Base-by-base conservation (phyloP, 2,329 filamentous ascomycete genomes). In the Neoarthrinium moseri region DNA sequence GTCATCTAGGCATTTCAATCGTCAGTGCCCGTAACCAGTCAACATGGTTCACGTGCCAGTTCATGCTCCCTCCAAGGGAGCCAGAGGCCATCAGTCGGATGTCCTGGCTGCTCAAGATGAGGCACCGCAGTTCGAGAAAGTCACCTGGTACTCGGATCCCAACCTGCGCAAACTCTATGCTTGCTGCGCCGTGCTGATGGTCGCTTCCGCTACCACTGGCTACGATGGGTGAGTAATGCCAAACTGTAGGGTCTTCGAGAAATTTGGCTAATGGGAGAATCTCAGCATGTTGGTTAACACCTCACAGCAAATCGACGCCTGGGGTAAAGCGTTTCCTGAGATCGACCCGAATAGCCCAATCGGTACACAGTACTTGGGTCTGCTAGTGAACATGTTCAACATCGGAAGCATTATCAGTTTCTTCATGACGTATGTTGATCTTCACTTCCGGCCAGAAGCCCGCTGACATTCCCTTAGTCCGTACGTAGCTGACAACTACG, bases 171-270 rank as follows among this genome's bases (percentile, higher is more conserved):
- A 71, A 58, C 71, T 83, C 10, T 83, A 83, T 57, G 69, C 69
- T 41, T 71, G 73, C 58, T 70, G 69, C 48, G 62, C 71, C 17
- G 72, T 83, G 48, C 68, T 84, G 47, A 77, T 80, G 61, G 67
- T 83, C 46, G 79, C 77, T 11, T 83, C 80, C 23, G 80, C 80
- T 34, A 83, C 79, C 23, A 83, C 78, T 6, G 79, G 80, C 43
- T 83, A 82, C 57, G 80, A 84, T 63, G 78, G 79, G 68, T 71
- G 50, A 54, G 54, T 22, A 20, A 13, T 13, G 17, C 7, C n/a
- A 10, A 11, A n/a, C 10, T 43, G 18, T n/a, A n/a, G n/a, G n/a
- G n/a, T n/a, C n/a, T n/a, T n/a, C n/a, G n/a, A n/a, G 10, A 8
- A 26, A 5, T 18, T 33, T 6, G 15, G 15, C 41, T 43, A 26